phyloP scores from a whole-genome alignment of 768 basidiomycete genomes.

The Cystofilobasidium ferigula region DNA sequence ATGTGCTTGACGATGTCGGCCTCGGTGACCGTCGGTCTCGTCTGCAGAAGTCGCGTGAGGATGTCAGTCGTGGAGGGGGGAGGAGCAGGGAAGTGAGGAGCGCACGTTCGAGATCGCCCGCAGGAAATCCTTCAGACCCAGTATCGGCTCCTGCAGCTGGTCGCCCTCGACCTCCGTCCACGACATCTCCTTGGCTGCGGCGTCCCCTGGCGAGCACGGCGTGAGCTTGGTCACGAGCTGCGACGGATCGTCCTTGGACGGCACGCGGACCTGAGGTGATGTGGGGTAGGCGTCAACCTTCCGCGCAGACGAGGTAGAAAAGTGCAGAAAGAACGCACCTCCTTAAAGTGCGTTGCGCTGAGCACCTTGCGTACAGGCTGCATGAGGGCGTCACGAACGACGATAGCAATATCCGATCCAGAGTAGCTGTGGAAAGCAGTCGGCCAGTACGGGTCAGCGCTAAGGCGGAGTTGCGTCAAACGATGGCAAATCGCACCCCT shows the following conservation, averaged over 20 bases:
- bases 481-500: conserved; percentile 48
- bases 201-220: conserved; percentile 90
- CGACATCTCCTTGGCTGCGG: conserved; percentile 67
- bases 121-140: conserved; percentile 44
- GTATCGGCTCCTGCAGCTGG: conserved; percentile 76
- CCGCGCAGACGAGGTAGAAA: neutral
- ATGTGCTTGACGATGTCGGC: conserved; percentile 62
- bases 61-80: neutral
- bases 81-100: neutral
- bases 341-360: conserved; percentile 87
- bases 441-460: neutral
- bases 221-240: conserved; percentile 53
- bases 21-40: conserved; percentile 76
- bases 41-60: conserved; percentile 40
- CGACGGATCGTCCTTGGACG: conserved; percentile 32
- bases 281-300: neutral
- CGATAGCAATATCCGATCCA: conserved; percentile 85
- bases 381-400: conserved; percentile 95
- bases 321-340: conserved; percentile 31
- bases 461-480: neutral
- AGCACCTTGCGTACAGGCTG: conserved; percentile 95
- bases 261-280: conserved; percentile 25
- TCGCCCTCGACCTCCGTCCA: conserved; percentile 83
- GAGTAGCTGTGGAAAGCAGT: conserved; percentile 51
- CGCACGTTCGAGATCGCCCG: conserved; percentile 27